Evolutionary conservation across 2,329 filamentous ascomycete species (phyloP), one percentile per base, ranked within the genome.

Genomic region (Cladosporium sp.): DNA sequence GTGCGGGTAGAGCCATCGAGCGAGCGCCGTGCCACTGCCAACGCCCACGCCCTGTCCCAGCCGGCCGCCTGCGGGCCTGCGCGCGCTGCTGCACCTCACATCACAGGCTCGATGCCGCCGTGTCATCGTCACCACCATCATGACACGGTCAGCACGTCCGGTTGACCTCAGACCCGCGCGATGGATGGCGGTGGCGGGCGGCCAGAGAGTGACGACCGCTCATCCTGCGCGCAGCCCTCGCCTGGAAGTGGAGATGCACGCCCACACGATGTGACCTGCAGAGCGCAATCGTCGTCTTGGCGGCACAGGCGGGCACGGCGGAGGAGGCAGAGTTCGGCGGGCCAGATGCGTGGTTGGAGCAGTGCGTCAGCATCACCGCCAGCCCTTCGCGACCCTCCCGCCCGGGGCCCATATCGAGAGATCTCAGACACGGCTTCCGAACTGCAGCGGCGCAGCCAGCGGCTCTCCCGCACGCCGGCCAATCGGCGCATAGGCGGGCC

Each of bases 331-430:
- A 49, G 48, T 38, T 38, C 16, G n/a, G 35, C 8, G 18, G 22
- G 48, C 48, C 22, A 28, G 22, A 28, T 28, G 22, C 22, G 22
- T 28, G 22, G 22, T 28, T 28, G 22, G 22, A 33, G 38, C 46
- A 43, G 10, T 50, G 48, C 32, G 40, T 50, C 41, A 50, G 48
- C 48, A 43, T n/a, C 14, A 16, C 10, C 43, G 48, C 40, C 48
- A 50, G 40, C 43, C 40, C 43, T 50, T 50, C 37, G 40, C 35
- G 38, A 43, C 31, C 40, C 48, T 43, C 32, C 35, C 48, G 48
- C 48, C n/a, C 43, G 40, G 48, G 32, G 32, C 48, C 37, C 42
- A 28, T 44, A 28, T 44, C 42, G 42, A 14, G 42, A 44, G 42
- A 28, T 16, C 38, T 41, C 22, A 28, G 22, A 28, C 22, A 28